Conservation (phyloP, 805 yeast species). For the Candida nonsorbophila region DNA sequence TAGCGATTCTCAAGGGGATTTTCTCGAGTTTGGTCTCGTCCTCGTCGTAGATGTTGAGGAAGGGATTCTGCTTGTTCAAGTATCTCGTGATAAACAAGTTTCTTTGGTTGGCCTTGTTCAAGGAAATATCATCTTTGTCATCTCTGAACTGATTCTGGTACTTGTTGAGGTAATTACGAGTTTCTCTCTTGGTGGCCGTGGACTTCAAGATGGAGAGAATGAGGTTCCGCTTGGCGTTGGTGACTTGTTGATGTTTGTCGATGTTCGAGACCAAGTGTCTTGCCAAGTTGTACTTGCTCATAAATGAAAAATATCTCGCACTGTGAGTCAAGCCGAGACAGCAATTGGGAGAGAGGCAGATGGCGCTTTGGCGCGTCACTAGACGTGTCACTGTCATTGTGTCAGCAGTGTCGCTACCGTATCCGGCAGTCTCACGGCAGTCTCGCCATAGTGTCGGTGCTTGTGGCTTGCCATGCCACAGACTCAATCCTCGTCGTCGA, state of each 20-base stretch:
- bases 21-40: slow-evolving; percentile 28
- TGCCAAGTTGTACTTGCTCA: slow-evolving; percentile 24
- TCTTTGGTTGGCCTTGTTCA: slow-evolving; percentile 20
- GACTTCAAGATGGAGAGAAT: slow-evolving; percentile 82
- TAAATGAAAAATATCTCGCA: slow-evolving; percentile 4
- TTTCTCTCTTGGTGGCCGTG: slow-evolving; percentile 92
- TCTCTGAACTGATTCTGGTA: slow-evolving; percentile 48
- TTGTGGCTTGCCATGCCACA: too few species aligned
- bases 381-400: too few species aligned
- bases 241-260: slow-evolving; percentile 22
- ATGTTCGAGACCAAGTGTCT: slow-evolving; percentile 33
- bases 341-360: too few species aligned
- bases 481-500: slow-evolving; percentile 10
- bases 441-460: too few species aligned
- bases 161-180: slow-evolving; percentile 69
- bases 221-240: slow-evolving; percentile 56
- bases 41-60: slow-evolving; percentile 24
- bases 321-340: too few species aligned
- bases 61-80: slow-evolving; percentile 26
- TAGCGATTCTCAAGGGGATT: slow-evolving; percentile 48
- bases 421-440: too few species aligned
- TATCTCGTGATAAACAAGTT: slow-evolving; percentile 28
- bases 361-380: too few species aligned
- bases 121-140: slow-evolving; percentile 9
- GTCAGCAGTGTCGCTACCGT: too few species aligned